Percentiles rank a stretch among this genome's conserved stretches.
These are phyloP conservation scores for Aspergillus thermomutatus DNA, from an alignment of 2,329 filamentous ascomycete genomes.

Conservation along the genomic window DNA sequence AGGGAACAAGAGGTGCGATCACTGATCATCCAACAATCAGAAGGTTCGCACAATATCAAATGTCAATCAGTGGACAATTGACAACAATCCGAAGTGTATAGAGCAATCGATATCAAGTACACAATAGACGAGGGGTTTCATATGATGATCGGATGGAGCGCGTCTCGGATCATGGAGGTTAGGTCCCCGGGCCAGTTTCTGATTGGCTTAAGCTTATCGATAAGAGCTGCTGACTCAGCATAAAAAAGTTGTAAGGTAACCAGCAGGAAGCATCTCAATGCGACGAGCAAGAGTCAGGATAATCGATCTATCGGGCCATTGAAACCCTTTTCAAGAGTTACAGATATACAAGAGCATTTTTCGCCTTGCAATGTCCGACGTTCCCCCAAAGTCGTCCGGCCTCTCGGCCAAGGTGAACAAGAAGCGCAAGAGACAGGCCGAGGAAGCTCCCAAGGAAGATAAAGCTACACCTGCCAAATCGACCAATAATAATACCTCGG, in stretches of 20 bases:
- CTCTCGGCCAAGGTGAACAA: slow-evolving; percentile 36
- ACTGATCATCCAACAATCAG: background rate
- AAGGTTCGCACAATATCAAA: background rate
- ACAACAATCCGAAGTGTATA: background rate
- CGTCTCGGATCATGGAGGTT: slow-evolving; percentile 17
- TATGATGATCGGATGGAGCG: slow-evolving; percentile 9
- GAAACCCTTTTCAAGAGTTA: background rate
- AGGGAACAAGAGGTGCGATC: background rate
- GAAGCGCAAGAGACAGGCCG: slow-evolving; percentile 40
- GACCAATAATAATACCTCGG: slow-evolving; percentile 12
- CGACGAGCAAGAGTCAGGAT: background rate
- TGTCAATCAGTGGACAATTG: background rate
- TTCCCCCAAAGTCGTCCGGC: slow-evolving; percentile 17
- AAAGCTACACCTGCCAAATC: slow-evolving; percentile 18
- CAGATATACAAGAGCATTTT: background rate
- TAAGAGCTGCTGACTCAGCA: slow-evolving; percentile 31
- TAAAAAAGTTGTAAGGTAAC: slow-evolving; percentile 11
- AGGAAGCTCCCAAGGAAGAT: slow-evolving; percentile 27
- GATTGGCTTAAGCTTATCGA: slow-evolving; percentile 30
- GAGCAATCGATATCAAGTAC: background rate
- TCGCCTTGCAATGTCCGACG: slow-evolving; percentile 15
- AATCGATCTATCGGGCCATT: background rate
- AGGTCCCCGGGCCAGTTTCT: slow-evolving; percentile 8
- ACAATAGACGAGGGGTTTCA: background rate
- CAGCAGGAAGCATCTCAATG: background rate